Evolutionary conservation across 345 rosid genomes (phyloP).

Genomic region (Salix caprea): DNA sequence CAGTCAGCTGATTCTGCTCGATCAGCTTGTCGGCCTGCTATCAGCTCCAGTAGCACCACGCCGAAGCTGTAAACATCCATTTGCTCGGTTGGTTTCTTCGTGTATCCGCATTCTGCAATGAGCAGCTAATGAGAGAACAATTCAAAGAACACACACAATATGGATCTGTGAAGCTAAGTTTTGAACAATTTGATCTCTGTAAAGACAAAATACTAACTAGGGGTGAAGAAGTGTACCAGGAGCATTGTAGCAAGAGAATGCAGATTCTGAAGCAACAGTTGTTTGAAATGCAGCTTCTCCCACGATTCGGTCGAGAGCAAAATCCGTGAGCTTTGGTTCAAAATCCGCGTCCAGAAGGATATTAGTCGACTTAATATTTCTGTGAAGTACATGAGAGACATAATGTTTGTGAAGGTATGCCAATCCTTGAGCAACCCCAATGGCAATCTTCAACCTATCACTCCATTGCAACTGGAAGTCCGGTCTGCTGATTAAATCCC

Average conservation of each 20-base stretch:
- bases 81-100: slow-evolving; percentile 75
- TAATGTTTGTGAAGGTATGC: slow-evolving; percentile 78
- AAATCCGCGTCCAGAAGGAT: slow-evolving; percentile 67
- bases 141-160: neutral
- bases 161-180: neutral
- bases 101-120: slow-evolving; percentile 61
- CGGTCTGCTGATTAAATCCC: slow-evolving; percentile 50
- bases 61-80: slow-evolving; percentile 92
- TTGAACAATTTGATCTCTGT: neutral
- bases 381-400: slow-evolving; percentile 66
- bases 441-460: slow-evolving; percentile 68
- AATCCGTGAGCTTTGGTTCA: slow-evolving; percentile 78
- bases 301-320: slow-evolving; percentile 65
- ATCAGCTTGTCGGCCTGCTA: slow-evolving; percentile 68
- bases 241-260: slow-evolving; percentile 63
- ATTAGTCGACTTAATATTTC: slow-evolving; percentile 70
- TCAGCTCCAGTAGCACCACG: slow-evolving; percentile 73
- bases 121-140: slow-evolving; percentile 1
- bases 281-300: slow-evolving; percentile 81
- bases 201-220: neutral
- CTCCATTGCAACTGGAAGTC: slow-evolving; percentile 63
- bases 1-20: slow-evolving; percentile 40
- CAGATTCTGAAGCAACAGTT: slow-evolving; percentile 45
- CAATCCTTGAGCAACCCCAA: slow-evolving; percentile 79
- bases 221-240: slow-evolving; percentile 52